phyloP scores from a whole-genome alignment of 2,329 filamentous ascomycete genomes.

The Penicillium sp. region DNA sequence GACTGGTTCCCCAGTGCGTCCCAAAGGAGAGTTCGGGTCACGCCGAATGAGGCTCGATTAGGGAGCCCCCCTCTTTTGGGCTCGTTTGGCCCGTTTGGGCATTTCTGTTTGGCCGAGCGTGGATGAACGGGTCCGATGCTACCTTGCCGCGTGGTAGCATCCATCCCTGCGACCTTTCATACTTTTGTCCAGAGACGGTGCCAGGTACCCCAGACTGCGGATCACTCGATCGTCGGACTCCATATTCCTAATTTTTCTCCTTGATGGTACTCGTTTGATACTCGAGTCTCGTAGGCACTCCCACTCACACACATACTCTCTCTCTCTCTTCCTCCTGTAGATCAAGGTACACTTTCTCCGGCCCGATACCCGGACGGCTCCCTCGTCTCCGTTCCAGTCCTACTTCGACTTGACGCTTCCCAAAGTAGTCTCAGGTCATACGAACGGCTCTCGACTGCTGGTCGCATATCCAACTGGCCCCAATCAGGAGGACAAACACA shows the following conservation, averaged over 20 bases:
- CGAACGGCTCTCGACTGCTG: no score
- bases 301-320: no score
- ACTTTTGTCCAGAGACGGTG: no score
- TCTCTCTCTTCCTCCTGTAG: no score
- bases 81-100: not conserved
- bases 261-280: no score
- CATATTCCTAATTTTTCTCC: no score
- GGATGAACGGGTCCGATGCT: slow-evolving; percentile 7
- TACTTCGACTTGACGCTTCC: not conserved
- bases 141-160: slow-evolving; percentile 19
- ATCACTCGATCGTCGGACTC: no score
- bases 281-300: not conserved
- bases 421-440: no score
- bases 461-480: no score
- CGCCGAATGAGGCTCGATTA: not conserved
- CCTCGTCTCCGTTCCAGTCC: not conserved
- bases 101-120: not conserved
- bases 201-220: no score
- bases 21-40: not conserved
- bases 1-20: not conserved
- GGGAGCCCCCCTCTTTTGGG: not conserved
- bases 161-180: not conserved
- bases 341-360: no score
- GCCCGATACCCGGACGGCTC: no score
- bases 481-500: not conserved